Evolutionary conservation across 2,329 filamentous ascomycete species (phyloP).

Genomic region (Eutypella sp.): DNA sequence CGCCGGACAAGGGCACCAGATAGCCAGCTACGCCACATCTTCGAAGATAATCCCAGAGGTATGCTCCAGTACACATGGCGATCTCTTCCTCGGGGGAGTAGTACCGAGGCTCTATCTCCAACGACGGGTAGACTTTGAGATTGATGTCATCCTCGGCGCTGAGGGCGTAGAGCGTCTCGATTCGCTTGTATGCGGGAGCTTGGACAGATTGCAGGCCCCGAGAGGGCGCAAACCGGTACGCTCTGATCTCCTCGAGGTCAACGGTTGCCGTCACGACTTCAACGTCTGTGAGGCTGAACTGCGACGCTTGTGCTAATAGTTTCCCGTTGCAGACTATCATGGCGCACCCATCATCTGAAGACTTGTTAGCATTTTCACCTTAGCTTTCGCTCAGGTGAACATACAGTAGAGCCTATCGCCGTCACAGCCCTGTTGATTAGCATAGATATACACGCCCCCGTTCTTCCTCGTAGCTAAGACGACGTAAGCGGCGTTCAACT

Average conservation of each 20-base stretch:
- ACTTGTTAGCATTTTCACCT: background rate
- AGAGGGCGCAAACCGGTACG: conserved; percentile 51
- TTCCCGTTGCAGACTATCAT: conserved; percentile 60
- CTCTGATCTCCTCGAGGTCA: conserved; percentile 66
- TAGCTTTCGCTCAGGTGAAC: background rate
- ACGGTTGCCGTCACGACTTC: conserved; percentile 63
- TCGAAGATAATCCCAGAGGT: conserved; percentile 60
- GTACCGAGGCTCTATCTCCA: conserved; percentile 42
- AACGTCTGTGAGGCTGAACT: conserved; percentile 61
- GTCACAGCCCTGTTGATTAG: conserved; percentile 57
- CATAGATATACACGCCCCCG: conserved; percentile 44
- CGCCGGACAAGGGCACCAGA: conserved; percentile 49
- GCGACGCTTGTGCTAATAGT: conserved; percentile 59
- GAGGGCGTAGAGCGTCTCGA: conserved; percentile 32
- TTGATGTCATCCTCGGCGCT: conserved; percentile 35
- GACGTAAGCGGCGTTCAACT: background rate
- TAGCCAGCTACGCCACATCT: conserved; percentile 47
- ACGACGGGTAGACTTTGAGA: conserved; percentile 35
- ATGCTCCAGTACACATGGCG: conserved; percentile 58
- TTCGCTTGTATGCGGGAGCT: conserved; percentile 39
- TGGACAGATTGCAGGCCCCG: conserved; percentile 54
- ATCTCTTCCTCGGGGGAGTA: conserved; percentile 65
- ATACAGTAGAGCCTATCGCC: conserved; percentile 45
- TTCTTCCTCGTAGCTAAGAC: background rate
- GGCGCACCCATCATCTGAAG: conserved; percentile 39